phyloP scores from a whole-genome alignment of 2,329 filamentous ascomycete genomes.

The Sclerotiophoma versabilis region DNA sequence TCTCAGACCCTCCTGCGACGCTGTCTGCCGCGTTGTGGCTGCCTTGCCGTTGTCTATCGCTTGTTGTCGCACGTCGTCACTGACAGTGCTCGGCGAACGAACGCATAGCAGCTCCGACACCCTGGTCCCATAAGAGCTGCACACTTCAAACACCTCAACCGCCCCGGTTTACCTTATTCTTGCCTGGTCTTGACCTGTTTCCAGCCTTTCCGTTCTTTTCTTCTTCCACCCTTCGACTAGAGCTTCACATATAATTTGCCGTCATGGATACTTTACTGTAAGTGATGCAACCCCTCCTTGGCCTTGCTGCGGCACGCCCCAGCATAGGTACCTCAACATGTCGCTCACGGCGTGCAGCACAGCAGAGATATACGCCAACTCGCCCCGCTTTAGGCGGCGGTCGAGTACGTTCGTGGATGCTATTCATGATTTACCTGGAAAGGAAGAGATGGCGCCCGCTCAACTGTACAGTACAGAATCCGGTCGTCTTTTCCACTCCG shows the following conservation, averaged over 20 bases:
- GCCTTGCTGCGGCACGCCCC: conserved; percentile 3
- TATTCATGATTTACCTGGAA: conserved; percentile 90
- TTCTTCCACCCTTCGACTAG: conserved; percentile 7
- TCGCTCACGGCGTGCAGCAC: conserved; percentile 64
- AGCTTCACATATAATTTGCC: conserved; percentile 17
- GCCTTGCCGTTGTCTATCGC: conserved; percentile 15
- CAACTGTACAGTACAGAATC: conserved; percentile 99
- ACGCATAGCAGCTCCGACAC: conserved; percentile 24
- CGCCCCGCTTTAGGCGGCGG: conserved; percentile 86
- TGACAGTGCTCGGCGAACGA: conserved; percentile 29
- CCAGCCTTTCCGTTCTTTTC: conserved; percentile 10
- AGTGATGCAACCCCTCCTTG: conserved; percentile 47
- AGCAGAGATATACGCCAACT: conserved; percentile 89
- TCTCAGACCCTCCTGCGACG: conserved; percentile 23
- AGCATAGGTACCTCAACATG: background rate
- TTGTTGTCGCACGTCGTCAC: conserved; percentile 28
- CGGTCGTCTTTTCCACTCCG: conserved; percentile 94
- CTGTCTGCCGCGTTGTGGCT: conserved; percentile 8
- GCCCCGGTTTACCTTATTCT: conserved; percentile 11
- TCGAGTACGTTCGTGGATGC: conserved; percentile 97
- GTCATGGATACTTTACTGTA: conserved; percentile 69
- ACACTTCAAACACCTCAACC: conserved; percentile 27
- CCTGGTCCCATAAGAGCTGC: conserved; percentile 22
- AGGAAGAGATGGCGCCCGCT: conserved; percentile 85
- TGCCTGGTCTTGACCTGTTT: conserved; percentile 9